Evolutionary conservation across 2,329 filamentous ascomycete genomes (phyloP).

Genomic region (Fusarium oxysporum): DNA sequence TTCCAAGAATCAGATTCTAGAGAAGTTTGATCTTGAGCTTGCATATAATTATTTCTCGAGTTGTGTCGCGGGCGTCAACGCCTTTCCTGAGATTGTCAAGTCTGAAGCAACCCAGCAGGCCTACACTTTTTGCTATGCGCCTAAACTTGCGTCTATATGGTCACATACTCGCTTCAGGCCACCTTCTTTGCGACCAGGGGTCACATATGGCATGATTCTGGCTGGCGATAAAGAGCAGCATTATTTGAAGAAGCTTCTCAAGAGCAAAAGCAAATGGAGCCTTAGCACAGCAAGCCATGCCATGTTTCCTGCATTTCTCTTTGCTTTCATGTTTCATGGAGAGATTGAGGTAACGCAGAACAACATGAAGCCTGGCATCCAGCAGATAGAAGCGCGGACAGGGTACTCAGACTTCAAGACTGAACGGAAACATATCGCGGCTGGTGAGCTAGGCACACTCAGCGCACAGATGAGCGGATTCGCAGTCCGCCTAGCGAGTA

Average conservation of each 20-base stretch:
- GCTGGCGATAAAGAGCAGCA: conserved; percentile 43
- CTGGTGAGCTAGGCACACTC: conserved; percentile 48
- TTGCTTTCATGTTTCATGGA: conserved; percentile 49
- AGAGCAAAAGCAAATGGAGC: conserved; percentile 45
- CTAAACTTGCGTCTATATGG: conserved; percentile 55
- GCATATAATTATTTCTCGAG: conserved; percentile 51
- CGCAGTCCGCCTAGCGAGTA: conserved; percentile 53
- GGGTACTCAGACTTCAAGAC: conserved; percentile 51
- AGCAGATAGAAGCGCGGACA: conserved; percentile 51
- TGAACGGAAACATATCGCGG: conserved; percentile 44
- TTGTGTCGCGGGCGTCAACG: conserved; percentile 50
- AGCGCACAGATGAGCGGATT: conserved; percentile 51
- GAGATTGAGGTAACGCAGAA: conserved; percentile 50
- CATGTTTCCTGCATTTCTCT: conserved; percentile 53
- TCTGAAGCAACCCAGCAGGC: conserved; percentile 30
- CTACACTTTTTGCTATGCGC: conserved; percentile 52
- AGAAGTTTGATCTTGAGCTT: conserved; percentile 46
- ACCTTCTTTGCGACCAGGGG: conserved; percentile 5
- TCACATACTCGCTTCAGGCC: conserved; percentile 43
- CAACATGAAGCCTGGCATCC: conserved; percentile 49
- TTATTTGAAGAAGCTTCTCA: conserved; percentile 40
- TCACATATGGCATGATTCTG: conserved; percentile 51
- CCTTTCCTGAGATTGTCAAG: conserved; percentile 31
- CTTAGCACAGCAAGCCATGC: conserved; percentile 42
- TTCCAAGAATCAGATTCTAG: conserved; percentile 35